Conservation (phyloP, 768 basidiomycete genomes). For the Lactarius deliciosus region DNA sequence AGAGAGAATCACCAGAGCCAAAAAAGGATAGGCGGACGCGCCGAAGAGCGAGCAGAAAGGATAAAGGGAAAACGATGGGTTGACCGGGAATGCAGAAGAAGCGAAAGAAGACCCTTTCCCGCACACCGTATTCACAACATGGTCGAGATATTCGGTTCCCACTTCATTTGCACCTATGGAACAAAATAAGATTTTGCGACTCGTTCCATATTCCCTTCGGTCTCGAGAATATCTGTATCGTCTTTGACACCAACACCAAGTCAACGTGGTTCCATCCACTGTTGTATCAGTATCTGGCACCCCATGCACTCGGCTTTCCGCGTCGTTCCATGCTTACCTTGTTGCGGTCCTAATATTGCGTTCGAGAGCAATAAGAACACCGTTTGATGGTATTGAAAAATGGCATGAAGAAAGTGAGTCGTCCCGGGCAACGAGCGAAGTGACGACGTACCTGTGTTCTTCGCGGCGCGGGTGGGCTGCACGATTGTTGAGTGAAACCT, state of each 20-base stretch:
- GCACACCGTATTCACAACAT: background rate
- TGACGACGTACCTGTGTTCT: no score
- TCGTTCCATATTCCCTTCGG: background rate
- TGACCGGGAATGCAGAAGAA: background rate
- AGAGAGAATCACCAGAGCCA: background rate
- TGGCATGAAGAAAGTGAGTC: no score
- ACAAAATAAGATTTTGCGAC: background rate
- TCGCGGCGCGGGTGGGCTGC: no score
- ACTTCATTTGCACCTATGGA: background rate
- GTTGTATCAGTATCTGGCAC: no score
- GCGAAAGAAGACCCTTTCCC: background rate
- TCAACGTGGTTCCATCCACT: no score
- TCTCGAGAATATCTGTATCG: background rate
- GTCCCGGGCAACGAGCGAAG: no score
- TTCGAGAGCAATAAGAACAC: no score
- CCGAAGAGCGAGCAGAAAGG: background rate
- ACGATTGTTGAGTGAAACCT: no score
- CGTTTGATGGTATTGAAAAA: no score
- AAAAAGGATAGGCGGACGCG: background rate
- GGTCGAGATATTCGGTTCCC: background rate
- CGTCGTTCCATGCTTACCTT: no score
- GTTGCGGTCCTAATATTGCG: no score
- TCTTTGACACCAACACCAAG: background rate
- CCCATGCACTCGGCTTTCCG: no score
- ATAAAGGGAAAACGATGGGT: slow-evolving; percentile 2